Evolutionary conservation across 2,329 filamentous ascomycete species (phyloP), one percentile per base, ranked within the genome.

Genomic region (Monosporascus ibericus): DNA sequence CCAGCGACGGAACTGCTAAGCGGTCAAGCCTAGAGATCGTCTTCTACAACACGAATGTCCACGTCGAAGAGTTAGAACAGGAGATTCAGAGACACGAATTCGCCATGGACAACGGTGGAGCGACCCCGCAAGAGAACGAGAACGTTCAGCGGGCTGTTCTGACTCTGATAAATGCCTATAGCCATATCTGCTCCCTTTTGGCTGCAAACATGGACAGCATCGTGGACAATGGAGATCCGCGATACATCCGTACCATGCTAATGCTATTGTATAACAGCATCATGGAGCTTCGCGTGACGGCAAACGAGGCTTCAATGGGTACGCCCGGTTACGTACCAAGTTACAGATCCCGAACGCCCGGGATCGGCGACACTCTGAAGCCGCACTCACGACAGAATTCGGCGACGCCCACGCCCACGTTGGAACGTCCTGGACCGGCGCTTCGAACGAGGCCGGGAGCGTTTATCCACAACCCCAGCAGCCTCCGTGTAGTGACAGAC

Each of bases 201-300:
- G 76, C 78, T 42, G 75, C 76, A 50, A 85, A 86, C 57, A 81
- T 85, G 54, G 81, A 86, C 61, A 78, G 78, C 1, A 81, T 87
- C 61, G 75, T 86, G 51, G 77, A 84, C 59, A 85, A 85, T 52
- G 81, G 81, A 55, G 83, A 86, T 59, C 81, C 83, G 22, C 78
- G 84, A 55, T 86, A 86, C 63, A 83, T 86, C 62, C 81, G 83
- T 47, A 84, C 81, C 3, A 75, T 86, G 58, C 68, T 86, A 61
- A 75, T 84, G 66, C 75, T 82, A 58, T 72, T 86, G 6, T 86
- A 85, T 65, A 85, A 85, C 59, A 85, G 83, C 66, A 81, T 85
- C 54, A 85, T 84, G 76, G 83, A 86, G 65, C 74, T 86, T 49
- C 78, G 82, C 7, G 80, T 81, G 3, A 82, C 80, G 30, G 66